These are phyloP conservation scores for Ensete glaucum DNA, from an alignment of 176 grass and related monocot genomes.

Conservation along the genomic window DNA sequence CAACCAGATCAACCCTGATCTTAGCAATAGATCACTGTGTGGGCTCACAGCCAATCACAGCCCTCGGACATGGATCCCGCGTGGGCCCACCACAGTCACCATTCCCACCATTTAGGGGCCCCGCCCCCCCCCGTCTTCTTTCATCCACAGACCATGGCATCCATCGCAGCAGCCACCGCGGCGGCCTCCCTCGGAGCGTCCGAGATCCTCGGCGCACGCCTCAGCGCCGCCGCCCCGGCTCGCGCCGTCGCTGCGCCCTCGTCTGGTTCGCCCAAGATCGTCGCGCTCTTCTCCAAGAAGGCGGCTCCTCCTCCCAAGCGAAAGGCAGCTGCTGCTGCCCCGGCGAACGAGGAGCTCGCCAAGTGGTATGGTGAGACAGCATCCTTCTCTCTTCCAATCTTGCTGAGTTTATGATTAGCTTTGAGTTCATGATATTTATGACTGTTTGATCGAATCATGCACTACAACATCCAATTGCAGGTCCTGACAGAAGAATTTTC, in stretches of 20 bases:
- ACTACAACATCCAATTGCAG: not conserved
- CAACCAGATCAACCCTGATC: slow-evolving; percentile 36
- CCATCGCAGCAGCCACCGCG: no score
- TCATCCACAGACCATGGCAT: no score
- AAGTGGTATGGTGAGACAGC: slow-evolving; percentile 84
- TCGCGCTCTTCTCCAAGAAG: slow-evolving; percentile 62
- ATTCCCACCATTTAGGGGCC: slow-evolving; percentile 71
- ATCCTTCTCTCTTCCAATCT: no score
- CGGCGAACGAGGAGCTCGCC: slow-evolving; percentile 64
- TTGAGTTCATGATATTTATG: no score
- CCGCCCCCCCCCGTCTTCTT: slow-evolving; percentile 1
- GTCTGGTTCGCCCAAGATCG: slow-evolving; percentile 40
- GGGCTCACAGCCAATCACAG: slow-evolving; percentile 44
- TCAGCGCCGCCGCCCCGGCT: slow-evolving; percentile 33
- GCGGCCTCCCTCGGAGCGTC: slow-evolving; percentile 30
- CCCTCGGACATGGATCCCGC: slow-evolving; percentile 35
- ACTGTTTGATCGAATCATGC: no score
- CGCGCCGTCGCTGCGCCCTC: slow-evolving; percentile 17
- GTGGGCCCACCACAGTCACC: slow-evolving; percentile 59
- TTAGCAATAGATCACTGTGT: slow-evolving; percentile 47
- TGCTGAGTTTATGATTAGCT: no score
- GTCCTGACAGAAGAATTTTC: slow-evolving; percentile 92
- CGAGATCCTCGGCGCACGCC: slow-evolving; percentile 55
- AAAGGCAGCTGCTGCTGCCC: slow-evolving; percentile 29
- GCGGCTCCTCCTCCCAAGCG: slow-evolving; percentile 23